Conservation (phyloP, 441 rosid species). For the Populus hybrid region DNA sequence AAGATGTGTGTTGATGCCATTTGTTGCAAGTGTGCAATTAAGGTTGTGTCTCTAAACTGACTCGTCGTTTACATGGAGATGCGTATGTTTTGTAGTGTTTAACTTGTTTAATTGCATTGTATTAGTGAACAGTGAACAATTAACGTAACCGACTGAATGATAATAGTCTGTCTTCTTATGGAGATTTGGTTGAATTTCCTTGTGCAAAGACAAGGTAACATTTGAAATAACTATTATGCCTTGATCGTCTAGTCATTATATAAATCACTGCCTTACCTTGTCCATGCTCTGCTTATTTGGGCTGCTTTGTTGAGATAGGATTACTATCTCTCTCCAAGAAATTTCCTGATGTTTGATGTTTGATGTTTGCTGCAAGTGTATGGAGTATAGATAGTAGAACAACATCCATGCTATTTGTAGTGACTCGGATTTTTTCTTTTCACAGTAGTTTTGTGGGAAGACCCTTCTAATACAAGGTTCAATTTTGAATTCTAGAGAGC, state of each 20-base stretch:
- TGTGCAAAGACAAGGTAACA: background rate
- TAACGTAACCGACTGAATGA: background rate
- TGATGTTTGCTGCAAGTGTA: constrained; percentile 17
- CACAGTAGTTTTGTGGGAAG: constrained; percentile 11
- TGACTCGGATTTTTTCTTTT: constrained; percentile 4
- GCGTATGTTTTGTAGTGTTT: background rate
- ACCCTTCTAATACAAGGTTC: background rate
- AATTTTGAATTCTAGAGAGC: constrained; percentile 14
- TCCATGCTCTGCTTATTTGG: background rate
- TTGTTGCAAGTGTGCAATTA: background rate
- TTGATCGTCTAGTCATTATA: background rate
- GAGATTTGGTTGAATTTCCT: background rate
- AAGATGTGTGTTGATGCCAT: background rate
- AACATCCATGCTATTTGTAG: background rate
- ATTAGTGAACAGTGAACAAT: background rate
- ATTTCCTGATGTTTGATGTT: constrained; percentile 12
- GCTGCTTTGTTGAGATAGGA: constrained; percentile 1
- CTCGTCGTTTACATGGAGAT: background rate
- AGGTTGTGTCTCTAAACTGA: background rate
- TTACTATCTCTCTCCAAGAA: background rate
- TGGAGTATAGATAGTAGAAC: constrained; percentile 2
- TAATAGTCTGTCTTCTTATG: background rate
- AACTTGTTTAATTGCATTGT: background rate
- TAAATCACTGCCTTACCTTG: background rate
- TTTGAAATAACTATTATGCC: background rate